A percentile compares a stretch with the other conserved stretches of the same genome.
Evolutionary conservation across 2,329 filamentous ascomycete genomes (phyloP).

Genomic region (Fusarium neocosmosporiellum): DNA sequence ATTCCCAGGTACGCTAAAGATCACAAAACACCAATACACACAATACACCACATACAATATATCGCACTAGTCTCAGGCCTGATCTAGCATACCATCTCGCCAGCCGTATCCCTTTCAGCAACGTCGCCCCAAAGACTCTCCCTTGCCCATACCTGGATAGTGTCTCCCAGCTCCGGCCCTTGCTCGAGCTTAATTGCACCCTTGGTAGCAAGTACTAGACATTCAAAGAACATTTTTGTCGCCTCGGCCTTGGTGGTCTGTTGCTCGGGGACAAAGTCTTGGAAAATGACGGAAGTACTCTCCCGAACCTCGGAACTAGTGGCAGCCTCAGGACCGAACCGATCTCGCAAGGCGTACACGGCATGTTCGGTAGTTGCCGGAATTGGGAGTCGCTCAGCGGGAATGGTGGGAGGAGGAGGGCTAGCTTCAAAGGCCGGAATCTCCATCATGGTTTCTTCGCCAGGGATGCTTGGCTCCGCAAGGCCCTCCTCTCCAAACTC

Average conservation of each 20-base stretch:
- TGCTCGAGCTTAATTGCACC: constrained; percentile 98
- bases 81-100: constrained; percentile 65
- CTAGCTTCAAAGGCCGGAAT: constrained; percentile 84
- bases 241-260: constrained; percentile 88
- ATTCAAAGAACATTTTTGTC: constrained; percentile 99
- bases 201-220: constrained; percentile 94
- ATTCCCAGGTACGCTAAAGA: no score
- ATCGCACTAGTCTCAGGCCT: no score
- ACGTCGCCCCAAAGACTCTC: constrained; percentile 96
- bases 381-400: constrained; percentile 85
- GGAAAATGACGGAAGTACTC: constrained; percentile 78
- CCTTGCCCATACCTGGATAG: constrained; percentile 88
- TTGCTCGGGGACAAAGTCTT: constrained; percentile 86
- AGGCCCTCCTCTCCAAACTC: constrained; percentile 59
- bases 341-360: constrained; percentile 91
- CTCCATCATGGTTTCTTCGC: constrained; percentile 73
- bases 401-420: constrained; percentile 78
- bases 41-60: no score
- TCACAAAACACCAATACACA: no score
- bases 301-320: constrained; percentile 77
- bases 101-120: constrained; percentile 82
- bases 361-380: constrained; percentile 96
- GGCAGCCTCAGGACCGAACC: constrained; percentile 82
- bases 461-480: constrained; percentile 63
- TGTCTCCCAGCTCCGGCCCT: constrained; percentile 77